phyloP scores from a whole-genome alignment of 331 rosid genomes.

The Rosa hybrid region DNA sequence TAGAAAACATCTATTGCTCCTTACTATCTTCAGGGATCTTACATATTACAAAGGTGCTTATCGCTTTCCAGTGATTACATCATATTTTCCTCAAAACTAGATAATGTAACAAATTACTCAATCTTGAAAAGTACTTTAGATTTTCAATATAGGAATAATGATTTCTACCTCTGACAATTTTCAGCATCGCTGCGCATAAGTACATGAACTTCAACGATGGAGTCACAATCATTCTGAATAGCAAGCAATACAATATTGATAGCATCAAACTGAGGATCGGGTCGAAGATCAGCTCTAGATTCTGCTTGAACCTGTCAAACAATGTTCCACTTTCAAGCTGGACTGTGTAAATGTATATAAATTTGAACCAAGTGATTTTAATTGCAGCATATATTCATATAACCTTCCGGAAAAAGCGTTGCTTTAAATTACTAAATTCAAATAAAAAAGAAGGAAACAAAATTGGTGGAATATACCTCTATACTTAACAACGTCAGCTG shows the following conservation, averaged over 20 bases:
- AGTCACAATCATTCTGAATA: conserved; percentile 63
- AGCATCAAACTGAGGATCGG: conserved; percentile 84
- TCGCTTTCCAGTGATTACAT: background rate
- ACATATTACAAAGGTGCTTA: background rate
- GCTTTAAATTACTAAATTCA: background rate
- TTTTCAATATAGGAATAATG: background rate
- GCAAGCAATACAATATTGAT: conserved; percentile 67
- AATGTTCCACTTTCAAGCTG: conserved; percentile 34
- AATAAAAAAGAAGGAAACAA: background rate
- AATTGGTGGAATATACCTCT: conserved; percentile 52
- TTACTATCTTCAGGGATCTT: background rate
- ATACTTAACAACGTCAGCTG: conserved; percentile 79
- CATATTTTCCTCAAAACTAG: background rate
- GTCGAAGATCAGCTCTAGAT: conserved; percentile 84
- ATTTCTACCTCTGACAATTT: conserved; percentile 60
- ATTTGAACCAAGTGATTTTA: background rate
- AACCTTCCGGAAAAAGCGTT: background rate
- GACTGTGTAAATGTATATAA: conserved; percentile 14
- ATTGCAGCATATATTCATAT: background rate
- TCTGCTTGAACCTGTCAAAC: conserved; percentile 70
- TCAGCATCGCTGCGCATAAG: conserved; percentile 53
- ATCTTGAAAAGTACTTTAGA: background rate
- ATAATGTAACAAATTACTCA: background rate
- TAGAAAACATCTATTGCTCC: background rate
- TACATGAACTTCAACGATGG: conserved; percentile 55